Percentiles rank a stretch among this genome's conserved stretches.
Evolutionary conservation across 108 stramenopile species (phyloP).

Genomic region (Skeletonema costatum): DNA sequence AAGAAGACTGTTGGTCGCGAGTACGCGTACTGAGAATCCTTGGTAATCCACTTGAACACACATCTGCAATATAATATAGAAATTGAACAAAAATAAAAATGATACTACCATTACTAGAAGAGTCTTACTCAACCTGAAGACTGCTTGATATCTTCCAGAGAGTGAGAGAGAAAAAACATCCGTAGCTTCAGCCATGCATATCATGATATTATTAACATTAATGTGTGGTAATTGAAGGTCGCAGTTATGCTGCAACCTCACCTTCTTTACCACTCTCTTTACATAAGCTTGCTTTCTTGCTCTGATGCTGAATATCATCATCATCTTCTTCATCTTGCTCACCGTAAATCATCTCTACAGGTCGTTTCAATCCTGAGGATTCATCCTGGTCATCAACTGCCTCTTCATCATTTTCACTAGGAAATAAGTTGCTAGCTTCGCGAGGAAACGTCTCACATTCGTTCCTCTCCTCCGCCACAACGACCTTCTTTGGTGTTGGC

Average conservation of each 20-base stretch:
- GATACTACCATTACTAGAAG: too few relatives aligned
- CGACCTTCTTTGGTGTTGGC: slow-evolving; percentile 33
- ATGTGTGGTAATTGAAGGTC: background rate
- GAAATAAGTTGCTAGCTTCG: background rate
- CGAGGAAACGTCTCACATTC: slow-evolving; percentile 26
- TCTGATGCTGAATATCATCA: background rate
- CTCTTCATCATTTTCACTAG: slow-evolving; percentile 15
- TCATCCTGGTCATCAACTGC: background rate
- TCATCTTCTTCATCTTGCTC: slow-evolving; percentile 1
- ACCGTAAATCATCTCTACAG: slow-evolving; percentile 6
- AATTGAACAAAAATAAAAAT: background rate
- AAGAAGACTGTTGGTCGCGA: slow-evolving; percentile 90
- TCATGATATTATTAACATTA: background rate
- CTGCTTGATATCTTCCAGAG: background rate
- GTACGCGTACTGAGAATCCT: slow-evolving; percentile 51
- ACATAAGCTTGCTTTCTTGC: slow-evolving; percentile 2
- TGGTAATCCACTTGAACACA: background rate
- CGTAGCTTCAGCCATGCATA: background rate
- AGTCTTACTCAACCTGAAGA: background rate
- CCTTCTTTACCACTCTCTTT: slow-evolving; percentile 6
- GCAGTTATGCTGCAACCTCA: background rate
- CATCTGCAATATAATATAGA: background rate
- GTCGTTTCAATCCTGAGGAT: background rate
- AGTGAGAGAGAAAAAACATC: background rate
- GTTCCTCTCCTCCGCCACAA: slow-evolving; percentile 45